Evolutionary conservation across 495 filamentous ascomycete genomes (phyloP), one percentile per base, ranked within the genome.

Genomic region (Penicillium chermesinum): DNA sequence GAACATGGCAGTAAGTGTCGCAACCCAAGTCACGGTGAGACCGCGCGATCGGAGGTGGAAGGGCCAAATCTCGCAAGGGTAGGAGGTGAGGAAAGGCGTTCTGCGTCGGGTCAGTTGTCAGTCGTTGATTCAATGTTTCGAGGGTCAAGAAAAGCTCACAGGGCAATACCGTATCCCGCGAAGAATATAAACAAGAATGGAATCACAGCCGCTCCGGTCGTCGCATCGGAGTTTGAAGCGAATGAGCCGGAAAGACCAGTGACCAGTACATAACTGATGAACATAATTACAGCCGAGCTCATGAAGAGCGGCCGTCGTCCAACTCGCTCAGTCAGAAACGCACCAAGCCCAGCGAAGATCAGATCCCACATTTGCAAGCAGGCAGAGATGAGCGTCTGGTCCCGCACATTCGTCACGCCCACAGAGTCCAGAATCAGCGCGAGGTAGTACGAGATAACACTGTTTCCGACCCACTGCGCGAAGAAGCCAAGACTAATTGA

Each of bases 1-100:
- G 7, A 79, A 70, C 13, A 82, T 66, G 41, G 73, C 67, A 14
- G 71, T 72, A 56, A 82, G 75, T 19, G 78, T 70, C 7, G 73
- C 75, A 30, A 83, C 65, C 55, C 77, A 79, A 63, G 77, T 76
- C 33, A 81, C 69, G 66, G 82, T 80, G 61, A 86, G 74, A 38
- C 83, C 81, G 63, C 82, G 84, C 18, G 82, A 78, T 10, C 82
- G 76, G 30, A 87, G 68, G 38, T 77, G 74, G 69, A 80, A 87
- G 0, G 80, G 80, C 39, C 83, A 69, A 27, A 87, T 77, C 67
- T 87, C 84, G 43, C 81, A 69, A 0, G 78, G 77, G 48, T 84
- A 83, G 13, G 83, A 75, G 45, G 82, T 76, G 13, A 86, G 58
- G 22, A 86, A 65, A 22, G 81, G 78, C 0, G 79, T 86, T 20